Evolutionary conservation across 1,284 basidiomycete genomes (phyloP), one percentile per base, ranked within the genome.

Genomic region (Stygiomarasmius scandens): DNA sequence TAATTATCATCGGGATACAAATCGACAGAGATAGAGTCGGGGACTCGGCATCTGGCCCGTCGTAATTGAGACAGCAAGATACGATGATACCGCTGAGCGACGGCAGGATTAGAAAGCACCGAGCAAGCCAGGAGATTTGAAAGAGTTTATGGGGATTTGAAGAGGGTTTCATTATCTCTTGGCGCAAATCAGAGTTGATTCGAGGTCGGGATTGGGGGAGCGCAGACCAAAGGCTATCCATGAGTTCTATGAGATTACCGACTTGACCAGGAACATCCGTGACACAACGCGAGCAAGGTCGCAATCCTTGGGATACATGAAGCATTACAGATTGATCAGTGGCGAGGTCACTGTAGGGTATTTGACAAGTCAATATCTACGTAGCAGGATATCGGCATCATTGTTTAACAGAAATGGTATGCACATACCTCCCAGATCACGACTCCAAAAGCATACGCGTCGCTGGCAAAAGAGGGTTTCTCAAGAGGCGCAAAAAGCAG

Each of bases 391-490:
- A 47, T 3, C 6, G 16, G 12, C 14, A 20, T 19, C 46, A 47
- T 47, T 23, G n/a, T 5, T 12, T 3, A 25, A 47, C 12, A 47
- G 12, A 45, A 19, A 45, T 5, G 23, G 16, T 45, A 38, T 16
- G 5, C 43, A 19, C n/a, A 47, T 32, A 12, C 46, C 49, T 50
- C 49, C 49, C 49, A 50, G 10, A 50, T 23, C n/a, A 50, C 49
- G n/a, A 50, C 32, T 2, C 49, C 49, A 29, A 50, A 50, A 16
- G 49, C 25, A 32, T 50, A 50, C 12, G 34, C 32, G 49, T 50
- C 49, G 22, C 49, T 50, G 20, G 49, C 49, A 36, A 50, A 50
- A n/a, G 49, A 32, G 3, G 49, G 27, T 19, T 36, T 50, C 27
- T 29, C 16, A 5, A 2, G 14, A 20, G 27, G 19, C 25, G 49